A percentile compares a stretch with the other conserved stretches of the same genome.
These are phyloP conservation scores for Talaromyces sp. DNA, from an alignment of 2,329 filamentous ascomycete genomes.

Conservation along the genomic window DNA sequence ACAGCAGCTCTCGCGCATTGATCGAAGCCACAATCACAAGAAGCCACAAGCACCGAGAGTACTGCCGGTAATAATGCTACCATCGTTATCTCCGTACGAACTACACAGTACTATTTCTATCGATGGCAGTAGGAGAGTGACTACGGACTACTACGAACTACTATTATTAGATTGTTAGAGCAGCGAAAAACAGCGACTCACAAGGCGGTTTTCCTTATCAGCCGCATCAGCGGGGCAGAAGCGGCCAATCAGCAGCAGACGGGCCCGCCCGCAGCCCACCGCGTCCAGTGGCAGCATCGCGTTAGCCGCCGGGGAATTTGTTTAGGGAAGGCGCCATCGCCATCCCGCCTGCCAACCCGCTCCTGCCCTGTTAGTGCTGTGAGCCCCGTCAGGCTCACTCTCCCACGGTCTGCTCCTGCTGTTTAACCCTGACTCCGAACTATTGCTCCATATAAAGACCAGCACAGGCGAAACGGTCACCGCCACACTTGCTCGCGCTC, in stretches of 20 bases:
- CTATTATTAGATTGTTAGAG: too few relatives aligned
- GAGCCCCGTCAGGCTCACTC: background rate
- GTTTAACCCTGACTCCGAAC: background rate
- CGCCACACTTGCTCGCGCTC: background rate
- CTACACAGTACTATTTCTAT: too few relatives aligned
- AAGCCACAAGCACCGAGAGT: background rate
- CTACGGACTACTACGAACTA: too few relatives aligned
- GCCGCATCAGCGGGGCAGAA: background rate
- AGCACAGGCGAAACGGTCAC: background rate
- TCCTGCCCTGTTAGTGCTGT: background rate
- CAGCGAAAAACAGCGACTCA: background rate
- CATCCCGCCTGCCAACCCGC: background rate
- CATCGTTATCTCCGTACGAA: too few relatives aligned
- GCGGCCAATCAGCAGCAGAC: background rate
- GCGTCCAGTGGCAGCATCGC: background rate
- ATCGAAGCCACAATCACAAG: background rate
- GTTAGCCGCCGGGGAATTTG: background rate
- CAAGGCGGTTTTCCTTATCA: background rate
- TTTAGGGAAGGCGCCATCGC: background rate
- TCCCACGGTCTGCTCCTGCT: background rate
- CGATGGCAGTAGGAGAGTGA: too few relatives aligned
- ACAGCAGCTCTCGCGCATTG: background rate
- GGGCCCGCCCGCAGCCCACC: background rate
- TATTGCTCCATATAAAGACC: background rate
- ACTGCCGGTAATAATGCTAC: too few relatives aligned